Percentiles rank a stretch among this genome's conserved stretches.
These are phyloP conservation scores for Penicillium sp. DNA, from an alignment of 2,329 filamentous ascomycete species.

Conservation along the genomic window DNA sequence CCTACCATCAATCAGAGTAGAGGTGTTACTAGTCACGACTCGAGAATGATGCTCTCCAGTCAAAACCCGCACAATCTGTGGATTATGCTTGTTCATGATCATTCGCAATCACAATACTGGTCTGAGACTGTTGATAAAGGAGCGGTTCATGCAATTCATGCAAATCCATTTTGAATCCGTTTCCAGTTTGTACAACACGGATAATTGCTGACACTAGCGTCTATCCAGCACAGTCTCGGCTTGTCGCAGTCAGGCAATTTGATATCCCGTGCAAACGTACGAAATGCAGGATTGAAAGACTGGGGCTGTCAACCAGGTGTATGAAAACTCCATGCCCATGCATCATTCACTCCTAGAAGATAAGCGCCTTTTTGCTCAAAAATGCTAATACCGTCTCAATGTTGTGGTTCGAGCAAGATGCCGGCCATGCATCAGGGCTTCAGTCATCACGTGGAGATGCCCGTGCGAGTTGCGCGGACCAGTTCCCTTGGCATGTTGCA, in stretches of 20 bases:
- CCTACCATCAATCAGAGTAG: background rate
- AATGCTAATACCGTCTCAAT: background rate
- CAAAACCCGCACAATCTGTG: background rate
- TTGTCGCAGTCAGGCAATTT: background rate
- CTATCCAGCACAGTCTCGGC: background rate
- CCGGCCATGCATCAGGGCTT: background rate
- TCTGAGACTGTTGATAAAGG: background rate
- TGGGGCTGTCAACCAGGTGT: background rate
- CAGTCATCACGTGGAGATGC: slow-evolving; percentile 7
- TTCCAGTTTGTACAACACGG: background rate
- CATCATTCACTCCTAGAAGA: background rate
- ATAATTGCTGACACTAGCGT: background rate
- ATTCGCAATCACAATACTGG: background rate
- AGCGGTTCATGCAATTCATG: background rate
- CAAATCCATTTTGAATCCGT: background rate
- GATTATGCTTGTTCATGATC: background rate
- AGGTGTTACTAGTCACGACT: background rate
- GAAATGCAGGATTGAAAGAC: background rate
- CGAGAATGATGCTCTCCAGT: background rate
- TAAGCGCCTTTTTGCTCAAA: background rate
- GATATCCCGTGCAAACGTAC: too few species aligned
- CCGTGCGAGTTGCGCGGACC: background rate
- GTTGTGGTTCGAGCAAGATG: background rate
- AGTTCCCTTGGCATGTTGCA: background rate
- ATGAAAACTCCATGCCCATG: background rate